Conservation (phyloP, 2,329 filamentous ascomycete genomes). For the Neonectria magnoliae region DNA sequence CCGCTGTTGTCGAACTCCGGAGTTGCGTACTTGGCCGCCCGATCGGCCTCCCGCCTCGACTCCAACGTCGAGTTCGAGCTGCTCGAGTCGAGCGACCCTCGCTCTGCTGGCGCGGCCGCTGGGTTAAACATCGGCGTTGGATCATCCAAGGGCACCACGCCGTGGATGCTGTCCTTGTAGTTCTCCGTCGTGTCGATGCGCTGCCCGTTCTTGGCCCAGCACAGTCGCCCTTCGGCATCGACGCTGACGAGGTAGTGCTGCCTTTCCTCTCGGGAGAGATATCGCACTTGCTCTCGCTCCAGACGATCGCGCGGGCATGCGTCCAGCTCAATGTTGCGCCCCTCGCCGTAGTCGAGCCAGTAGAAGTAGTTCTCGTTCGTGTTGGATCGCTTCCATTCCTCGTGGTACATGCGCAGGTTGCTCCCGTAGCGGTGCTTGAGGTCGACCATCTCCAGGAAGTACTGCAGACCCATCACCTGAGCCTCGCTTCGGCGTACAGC, state of each 20-base stretch:
- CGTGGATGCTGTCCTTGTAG: constrained; percentile 83
- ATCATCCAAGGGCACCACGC: constrained; percentile 72
- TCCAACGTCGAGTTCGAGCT: constrained; percentile 52
- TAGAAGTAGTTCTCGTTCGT: constrained; percentile 93
- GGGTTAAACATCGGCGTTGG: constrained; percentile 63
- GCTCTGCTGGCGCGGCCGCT: constrained; percentile 25
- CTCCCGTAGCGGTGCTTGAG: constrained; percentile 88
- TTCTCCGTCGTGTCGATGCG: constrained; percentile 79
- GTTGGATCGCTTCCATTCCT: constrained; percentile 80
- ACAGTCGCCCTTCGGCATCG: constrained; percentile 77
- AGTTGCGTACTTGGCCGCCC: constrained; percentile 72
- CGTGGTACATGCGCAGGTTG: constrained; percentile 83
- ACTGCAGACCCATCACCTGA: constrained; percentile 85
- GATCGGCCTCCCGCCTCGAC: constrained; percentile 65
- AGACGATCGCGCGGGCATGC: constrained; percentile 78
- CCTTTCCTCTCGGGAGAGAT: constrained; percentile 84
- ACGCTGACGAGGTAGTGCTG: constrained; percentile 83
- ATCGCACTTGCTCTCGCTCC: constrained; percentile 83
- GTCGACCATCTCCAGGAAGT: constrained; percentile 88
- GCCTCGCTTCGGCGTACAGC: constrained; percentile 71
- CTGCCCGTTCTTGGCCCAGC: constrained; percentile 85
- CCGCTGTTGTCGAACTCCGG: constrained; percentile 70
- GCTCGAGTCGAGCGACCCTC: constrained; percentile 39
- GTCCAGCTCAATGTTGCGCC: constrained; percentile 73
- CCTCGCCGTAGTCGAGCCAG: constrained; percentile 88